Percentiles rank a stretch among this genome's conserved stretches.
These are phyloP conservation scores for Triglochin maritima DNA, from an alignment of 106 monocot species.

Conservation along the genomic window DNA sequence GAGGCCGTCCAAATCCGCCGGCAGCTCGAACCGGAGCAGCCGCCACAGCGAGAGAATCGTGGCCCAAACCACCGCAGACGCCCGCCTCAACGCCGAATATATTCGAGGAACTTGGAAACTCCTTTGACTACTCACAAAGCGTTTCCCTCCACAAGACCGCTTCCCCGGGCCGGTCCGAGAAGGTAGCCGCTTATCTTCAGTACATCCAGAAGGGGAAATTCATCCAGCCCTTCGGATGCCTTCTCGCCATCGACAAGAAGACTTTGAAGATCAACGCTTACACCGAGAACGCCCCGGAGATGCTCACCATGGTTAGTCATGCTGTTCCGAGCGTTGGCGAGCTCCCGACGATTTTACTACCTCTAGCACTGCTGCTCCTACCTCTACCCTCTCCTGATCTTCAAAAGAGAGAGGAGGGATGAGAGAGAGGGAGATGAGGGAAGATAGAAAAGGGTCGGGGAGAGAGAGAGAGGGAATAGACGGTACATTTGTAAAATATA, in stretches of 20 bases:
- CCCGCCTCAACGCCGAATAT: slow-evolving; percentile 52
- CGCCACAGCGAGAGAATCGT: slow-evolving; percentile 58
- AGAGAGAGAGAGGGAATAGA: no score
- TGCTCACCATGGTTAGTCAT: slow-evolving; percentile 82
- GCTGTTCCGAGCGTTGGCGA: slow-evolving; percentile 66
- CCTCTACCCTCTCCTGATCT: no score
- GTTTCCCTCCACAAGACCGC: slow-evolving; percentile 18
- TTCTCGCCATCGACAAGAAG: slow-evolving; percentile 70
- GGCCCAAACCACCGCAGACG: slow-evolving; percentile 84
- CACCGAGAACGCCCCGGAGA: slow-evolving; percentile 81
- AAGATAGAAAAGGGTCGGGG: no score
- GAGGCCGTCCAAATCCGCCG: slow-evolving; percentile 36
- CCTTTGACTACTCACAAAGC: slow-evolving; percentile 67
- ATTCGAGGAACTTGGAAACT: slow-evolving; percentile 56
- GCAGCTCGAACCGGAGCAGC: slow-evolving; percentile 40
- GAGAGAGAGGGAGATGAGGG: no score
- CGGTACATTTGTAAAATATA: no score
- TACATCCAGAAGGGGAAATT: slow-evolving; percentile 71
- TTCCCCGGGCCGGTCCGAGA: slow-evolving; percentile 21
- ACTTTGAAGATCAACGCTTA: slow-evolving; percentile 60
- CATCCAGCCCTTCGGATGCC: slow-evolving; percentile 89
- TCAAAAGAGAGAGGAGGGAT: no score
- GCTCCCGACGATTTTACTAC: slow-evolving; percentile 49
- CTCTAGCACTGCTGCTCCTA: slow-evolving; percentile 55
- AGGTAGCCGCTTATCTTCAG: slow-evolving; percentile 75